Evolutionary conservation across 768 basidiomycete genomes (phyloP).

Genomic region (Nevesoporus exiguus): DNA sequence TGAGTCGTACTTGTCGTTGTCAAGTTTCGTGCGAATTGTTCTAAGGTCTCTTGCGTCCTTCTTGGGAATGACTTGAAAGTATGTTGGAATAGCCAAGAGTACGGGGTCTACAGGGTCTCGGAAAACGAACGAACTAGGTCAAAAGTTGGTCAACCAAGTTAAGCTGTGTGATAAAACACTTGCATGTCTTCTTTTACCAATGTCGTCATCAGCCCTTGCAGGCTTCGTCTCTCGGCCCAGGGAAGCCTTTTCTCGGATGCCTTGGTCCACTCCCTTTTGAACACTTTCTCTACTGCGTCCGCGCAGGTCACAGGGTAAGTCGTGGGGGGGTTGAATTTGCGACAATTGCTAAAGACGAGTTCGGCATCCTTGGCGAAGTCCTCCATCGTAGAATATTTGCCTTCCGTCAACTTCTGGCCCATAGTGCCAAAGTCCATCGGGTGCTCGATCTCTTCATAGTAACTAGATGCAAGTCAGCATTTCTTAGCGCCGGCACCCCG

Average conservation of each 20-base stretch:
- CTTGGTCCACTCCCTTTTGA: conserved; percentile 86
- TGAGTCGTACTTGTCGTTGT: conserved; percentile 77
- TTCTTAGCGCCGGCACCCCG: background rate
- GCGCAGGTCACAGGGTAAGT: conserved; percentile 74
- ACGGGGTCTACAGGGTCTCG: conserved; percentile 89
- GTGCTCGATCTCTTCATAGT: conserved; percentile 84
- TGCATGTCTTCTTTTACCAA: conserved; percentile 68
- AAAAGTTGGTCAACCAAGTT: background rate
- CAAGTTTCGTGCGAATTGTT: conserved; percentile 78
- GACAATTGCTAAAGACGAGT: conserved; percentile 85
- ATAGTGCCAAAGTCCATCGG: conserved; percentile 97
- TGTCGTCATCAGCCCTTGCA: conserved; percentile 66
- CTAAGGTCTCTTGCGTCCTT: conserved; percentile 85
- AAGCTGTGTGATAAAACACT: conserved; percentile 20
- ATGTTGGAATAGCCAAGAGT: conserved; percentile 76
- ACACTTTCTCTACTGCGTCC: conserved; percentile 67
- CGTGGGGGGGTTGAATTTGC: conserved; percentile 83
- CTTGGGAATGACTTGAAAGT: conserved; percentile 79
- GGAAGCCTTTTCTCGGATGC: conserved; percentile 67
- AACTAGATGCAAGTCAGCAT: conserved; percentile 44
- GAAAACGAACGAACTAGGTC: conserved; percentile 67
- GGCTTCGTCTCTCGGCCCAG: conserved; percentile 73
- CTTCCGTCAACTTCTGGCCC: conserved; percentile 57
- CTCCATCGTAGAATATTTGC: conserved; percentile 76
- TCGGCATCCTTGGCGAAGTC: conserved; percentile 77